Conservation (phyloP, 345 rosid species). For the Euphorbia peplus region DNA sequence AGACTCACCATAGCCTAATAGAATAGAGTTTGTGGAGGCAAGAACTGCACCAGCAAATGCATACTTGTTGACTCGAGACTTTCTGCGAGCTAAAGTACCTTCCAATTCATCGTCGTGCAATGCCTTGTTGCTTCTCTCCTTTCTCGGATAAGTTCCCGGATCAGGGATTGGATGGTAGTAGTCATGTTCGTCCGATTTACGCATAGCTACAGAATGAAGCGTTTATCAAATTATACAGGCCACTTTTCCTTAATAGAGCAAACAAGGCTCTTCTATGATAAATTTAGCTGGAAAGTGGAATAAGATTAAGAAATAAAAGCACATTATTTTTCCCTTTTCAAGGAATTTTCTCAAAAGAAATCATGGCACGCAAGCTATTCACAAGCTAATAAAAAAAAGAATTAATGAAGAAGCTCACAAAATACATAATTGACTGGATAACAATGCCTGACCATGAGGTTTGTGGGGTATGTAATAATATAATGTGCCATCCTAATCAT, state of each 20-base stretch:
- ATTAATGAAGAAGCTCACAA: not conserved
- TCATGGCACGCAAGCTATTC: slow-evolving; percentile 22
- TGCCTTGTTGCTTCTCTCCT: slow-evolving; percentile 5
- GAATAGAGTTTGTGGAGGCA: slow-evolving; percentile 65
- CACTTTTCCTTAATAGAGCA: not conserved
- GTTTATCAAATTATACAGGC: not conserved
- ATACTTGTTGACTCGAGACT: slow-evolving; percentile 37
- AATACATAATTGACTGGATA: not conserved
- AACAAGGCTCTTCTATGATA: not conserved
- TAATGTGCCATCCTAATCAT: not conserved
- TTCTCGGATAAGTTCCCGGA: slow-evolving; percentile 13
- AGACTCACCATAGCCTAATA: slow-evolving; percentile 65
- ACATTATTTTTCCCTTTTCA: not conserved
- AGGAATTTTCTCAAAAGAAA: slow-evolving; percentile 7
- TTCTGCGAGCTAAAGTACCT: not conserved
- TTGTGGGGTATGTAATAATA: not conserved
- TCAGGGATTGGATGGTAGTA: slow-evolving; percentile 25
- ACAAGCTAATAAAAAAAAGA: not conserved
- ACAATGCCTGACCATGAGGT: not conserved
- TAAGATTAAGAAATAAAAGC: not conserved
- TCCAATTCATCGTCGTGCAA: slow-evolving; percentile 8
- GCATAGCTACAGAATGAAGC: slow-evolving; percentile 26
- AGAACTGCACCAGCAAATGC: slow-evolving; percentile 62
- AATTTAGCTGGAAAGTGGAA: not conserved
- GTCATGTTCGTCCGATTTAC: slow-evolving; percentile 15